Conservation (phyloP, 805 yeast species). For the Pichia exigua region DNA sequence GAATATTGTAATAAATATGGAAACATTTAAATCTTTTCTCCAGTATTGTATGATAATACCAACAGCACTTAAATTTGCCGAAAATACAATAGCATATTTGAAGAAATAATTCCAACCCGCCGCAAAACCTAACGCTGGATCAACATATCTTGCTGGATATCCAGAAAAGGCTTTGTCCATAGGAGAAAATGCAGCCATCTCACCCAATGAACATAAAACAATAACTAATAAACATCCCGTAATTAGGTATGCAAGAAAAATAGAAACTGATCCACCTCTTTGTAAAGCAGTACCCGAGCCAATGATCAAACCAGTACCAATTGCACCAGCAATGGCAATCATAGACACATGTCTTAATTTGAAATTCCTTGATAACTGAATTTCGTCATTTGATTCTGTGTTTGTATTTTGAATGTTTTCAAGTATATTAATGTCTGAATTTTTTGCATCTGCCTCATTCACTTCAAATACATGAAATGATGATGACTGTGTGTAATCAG, state of each 20-base stretch:
- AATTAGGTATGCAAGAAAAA: slow-evolving; percentile 32
- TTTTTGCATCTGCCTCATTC: neutral
- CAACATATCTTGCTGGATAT: slow-evolving; percentile 39
- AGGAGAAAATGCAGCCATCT: slow-evolving; percentile 40
- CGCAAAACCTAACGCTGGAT: slow-evolving; percentile 37
- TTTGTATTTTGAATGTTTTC: neutral
- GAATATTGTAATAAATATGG: no score
- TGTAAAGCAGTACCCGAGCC: no score
- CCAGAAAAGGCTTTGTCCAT: slow-evolving; percentile 41
- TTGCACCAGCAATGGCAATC: no score
- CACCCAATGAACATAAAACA: slow-evolving; percentile 38
- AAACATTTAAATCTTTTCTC: slow-evolving; percentile 12
- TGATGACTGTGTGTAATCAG: neutral
- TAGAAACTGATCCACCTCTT: slow-evolving; percentile 11
- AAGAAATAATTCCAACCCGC: slow-evolving; percentile 43
- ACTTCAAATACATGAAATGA: neutral
- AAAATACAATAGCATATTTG: no score
- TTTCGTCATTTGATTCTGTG: neutral
- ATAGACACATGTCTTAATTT: slow-evolving; percentile 30
- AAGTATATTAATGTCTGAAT: neutral
- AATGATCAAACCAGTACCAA: no score
- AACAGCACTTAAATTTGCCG: no score
- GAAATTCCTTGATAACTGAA: slow-evolving; percentile 4
- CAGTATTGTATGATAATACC: no score
- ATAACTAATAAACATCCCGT: slow-evolving; percentile 38